Conservation (phyloP, 2,329 filamentous ascomycete species). For the Immersiporthe knoxdaviesiana region DNA sequence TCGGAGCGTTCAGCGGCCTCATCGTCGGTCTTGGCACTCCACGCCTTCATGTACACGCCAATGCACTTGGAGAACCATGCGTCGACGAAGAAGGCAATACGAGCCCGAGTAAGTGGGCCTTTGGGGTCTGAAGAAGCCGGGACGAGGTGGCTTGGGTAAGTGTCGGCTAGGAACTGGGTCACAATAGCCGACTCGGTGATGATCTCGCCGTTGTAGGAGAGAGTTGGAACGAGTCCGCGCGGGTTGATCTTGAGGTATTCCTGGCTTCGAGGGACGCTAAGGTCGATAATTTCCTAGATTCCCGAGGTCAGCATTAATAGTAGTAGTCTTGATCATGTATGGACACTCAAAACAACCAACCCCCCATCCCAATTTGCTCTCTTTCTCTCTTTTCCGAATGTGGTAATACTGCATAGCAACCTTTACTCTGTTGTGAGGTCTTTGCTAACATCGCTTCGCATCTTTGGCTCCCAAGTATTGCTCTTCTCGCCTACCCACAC, state of each 20-base stretch:
- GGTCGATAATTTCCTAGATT: constrained; percentile 71
- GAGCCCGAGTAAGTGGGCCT: constrained; percentile 65
- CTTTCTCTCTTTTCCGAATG: not conserved
- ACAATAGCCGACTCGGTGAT: constrained; percentile 76
- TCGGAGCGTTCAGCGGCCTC: constrained; percentile 54
- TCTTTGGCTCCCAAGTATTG: too few relatives aligned
- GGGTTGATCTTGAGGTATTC: constrained; percentile 81
- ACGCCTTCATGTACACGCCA: constrained; percentile 47
- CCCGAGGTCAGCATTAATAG: constrained; percentile 33
- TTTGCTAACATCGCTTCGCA: too few relatives aligned
- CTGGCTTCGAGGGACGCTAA: constrained; percentile 66
- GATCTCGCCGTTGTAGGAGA: constrained; percentile 69
- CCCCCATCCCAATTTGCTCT: not conserved
- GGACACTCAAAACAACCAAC: too few relatives aligned
- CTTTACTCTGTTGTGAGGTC: too few relatives aligned
- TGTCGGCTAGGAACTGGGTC: constrained; percentile 71
- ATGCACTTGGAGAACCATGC: constrained; percentile 67
- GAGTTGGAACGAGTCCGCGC: constrained; percentile 73
- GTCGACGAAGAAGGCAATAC: constrained; percentile 73
- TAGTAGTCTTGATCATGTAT: too few relatives aligned
- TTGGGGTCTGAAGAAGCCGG: constrained; percentile 56
- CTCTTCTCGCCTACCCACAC: too few relatives aligned
- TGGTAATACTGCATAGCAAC: not conserved
- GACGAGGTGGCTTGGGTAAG: constrained; percentile 68
- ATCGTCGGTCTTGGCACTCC: constrained; percentile 52